These are phyloP conservation scores for Komagataella kurtzmanii DNA, from an alignment of 805 yeast genomes.

Conservation along the genomic window DNA sequence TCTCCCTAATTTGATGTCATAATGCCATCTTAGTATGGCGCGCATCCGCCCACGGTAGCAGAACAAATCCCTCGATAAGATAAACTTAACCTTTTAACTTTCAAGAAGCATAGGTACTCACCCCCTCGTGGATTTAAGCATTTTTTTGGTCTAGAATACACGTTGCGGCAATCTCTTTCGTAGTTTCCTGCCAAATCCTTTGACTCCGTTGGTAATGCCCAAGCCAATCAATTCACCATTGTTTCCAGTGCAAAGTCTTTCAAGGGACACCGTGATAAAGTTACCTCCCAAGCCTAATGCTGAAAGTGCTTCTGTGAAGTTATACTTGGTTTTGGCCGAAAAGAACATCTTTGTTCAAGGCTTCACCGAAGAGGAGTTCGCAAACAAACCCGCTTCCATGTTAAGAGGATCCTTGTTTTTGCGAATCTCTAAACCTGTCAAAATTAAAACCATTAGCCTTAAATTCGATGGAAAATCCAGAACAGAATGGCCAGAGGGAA, in stretches of 20 bases:
- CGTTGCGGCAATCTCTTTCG: not conserved
- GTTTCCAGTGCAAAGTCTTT: constrained; percentile 29
- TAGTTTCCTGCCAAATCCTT: not conserved
- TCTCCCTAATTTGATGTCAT: too few species aligned
- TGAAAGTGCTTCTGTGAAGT: constrained; percentile 49
- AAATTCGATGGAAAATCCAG: constrained; percentile 54
- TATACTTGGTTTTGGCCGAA: constrained; percentile 71
- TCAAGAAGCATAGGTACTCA: not conserved
- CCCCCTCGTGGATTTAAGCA: not conserved
- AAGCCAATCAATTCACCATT: constrained; percentile 24
- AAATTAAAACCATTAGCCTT: constrained; percentile 49
- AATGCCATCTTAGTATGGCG: not conserved
- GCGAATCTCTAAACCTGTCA: constrained; percentile 58
- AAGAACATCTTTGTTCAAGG: constrained; percentile 74
- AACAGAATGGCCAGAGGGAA: constrained; percentile 98
- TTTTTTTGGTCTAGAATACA: not conserved
- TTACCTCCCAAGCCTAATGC: constrained; percentile 44
- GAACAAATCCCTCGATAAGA: not conserved
- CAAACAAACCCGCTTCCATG: constrained; percentile 60
- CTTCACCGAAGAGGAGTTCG: constrained; percentile 50
- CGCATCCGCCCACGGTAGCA: not conserved
- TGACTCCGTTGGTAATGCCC: constrained; percentile 3
- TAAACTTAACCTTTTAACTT: not conserved
- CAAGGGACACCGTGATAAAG: constrained; percentile 27
- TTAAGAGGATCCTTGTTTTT: constrained; percentile 70